Base-by-base conservation (phyloP, 345 rosid genomes). In the Durio zibethinus region DNA sequence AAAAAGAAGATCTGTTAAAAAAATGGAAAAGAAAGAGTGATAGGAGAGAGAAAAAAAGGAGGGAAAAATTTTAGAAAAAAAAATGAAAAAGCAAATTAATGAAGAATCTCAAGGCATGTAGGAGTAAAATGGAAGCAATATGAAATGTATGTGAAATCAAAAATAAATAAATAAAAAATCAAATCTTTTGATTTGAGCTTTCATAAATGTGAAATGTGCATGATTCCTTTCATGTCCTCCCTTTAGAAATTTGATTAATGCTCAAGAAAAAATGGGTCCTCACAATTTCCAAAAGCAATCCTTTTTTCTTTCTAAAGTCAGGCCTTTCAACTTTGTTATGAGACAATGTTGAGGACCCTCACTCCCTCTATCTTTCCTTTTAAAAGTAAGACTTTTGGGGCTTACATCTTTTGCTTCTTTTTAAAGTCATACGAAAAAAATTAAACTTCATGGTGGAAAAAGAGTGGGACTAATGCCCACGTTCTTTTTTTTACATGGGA, bases 281-380 rank as follows among this genome's bases (percentile, higher is more conserved):
- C 48, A 74, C 74, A 56, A 76, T 79, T 80, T 25, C 82, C 14
- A 71, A 83, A 85, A 85, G 88, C 78, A 76, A 38, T 53, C 33
- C 53, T 80, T 82, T 74, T 65, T 73, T 53, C 78, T 70, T 85
- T 80, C 82, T 60, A 56, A 27, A 54, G 78, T 54, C 83, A 7
- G 76, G 43, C 52, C 78, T 75, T 61, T 80, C 61, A 66, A 61
- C 85, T 78, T 82, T 82, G 67, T 10, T 9, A 42, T 54, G 61
- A 53, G 81, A 73, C 77, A 76, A 70, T 69, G 77, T 50, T 67
- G 4, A 53, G 77, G 83, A 76, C 76, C 77, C 73, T 20, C 52
- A 61, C 69, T 65, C 63, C 12, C 65, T 64, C 77, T 68, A 63
- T 53, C 40, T 71, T 79, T 52, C 59, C 80, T 83, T 80, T 76